Base-by-base conservation (phyloP, 306 rosid species). In the Datisca glomerata region DNA sequence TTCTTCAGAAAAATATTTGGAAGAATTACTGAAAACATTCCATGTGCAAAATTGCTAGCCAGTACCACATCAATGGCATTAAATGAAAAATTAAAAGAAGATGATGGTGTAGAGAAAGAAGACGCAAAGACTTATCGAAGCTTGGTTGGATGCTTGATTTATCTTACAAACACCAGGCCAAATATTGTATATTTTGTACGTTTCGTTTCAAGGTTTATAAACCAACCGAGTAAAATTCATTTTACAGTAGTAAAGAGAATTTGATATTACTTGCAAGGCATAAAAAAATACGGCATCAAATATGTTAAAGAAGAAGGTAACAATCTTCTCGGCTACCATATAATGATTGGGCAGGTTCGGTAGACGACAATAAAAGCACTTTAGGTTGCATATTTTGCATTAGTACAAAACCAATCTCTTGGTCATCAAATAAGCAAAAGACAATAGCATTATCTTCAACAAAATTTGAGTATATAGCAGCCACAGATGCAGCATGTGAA, bases 1-100 rank as follows among this genome's bases (percentile, higher is more conserved):
- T 0, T 32, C 36, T 32, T 24, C 21, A 43, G 44, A 53, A 18
- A 43, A 41, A 4, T 55, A 43, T 44, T 5, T 12, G 11, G 37
- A 32, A 18, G n/a, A 31, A 20, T 5, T 49, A 23, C 54, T 20
- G 0, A 32, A 22, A 33, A 49, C 32, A 0, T 55, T 27, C 19
- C 16, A 44, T 15, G 21, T 32, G 52, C 10, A 11, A 2, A 18
- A 33, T 0, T 43, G 36, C 51, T 18, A 53, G 15, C 29, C 27
- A 13, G 11, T 20, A 0, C 11, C 38, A 21, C 60, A 16, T 35
- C 35, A 7, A 19, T 41, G 32, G 48, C 1, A 1, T 7, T 41
- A 6, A 53, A 41, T 46, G 21, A 27, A 16, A 46, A 46, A 28
- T 14, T 24, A 2, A 18, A 10, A 1, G 6, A 28, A 13, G n/a